Conservation (phyloP, 2,329 filamentous ascomycete genomes). For the Fusarium sp. region DNA sequence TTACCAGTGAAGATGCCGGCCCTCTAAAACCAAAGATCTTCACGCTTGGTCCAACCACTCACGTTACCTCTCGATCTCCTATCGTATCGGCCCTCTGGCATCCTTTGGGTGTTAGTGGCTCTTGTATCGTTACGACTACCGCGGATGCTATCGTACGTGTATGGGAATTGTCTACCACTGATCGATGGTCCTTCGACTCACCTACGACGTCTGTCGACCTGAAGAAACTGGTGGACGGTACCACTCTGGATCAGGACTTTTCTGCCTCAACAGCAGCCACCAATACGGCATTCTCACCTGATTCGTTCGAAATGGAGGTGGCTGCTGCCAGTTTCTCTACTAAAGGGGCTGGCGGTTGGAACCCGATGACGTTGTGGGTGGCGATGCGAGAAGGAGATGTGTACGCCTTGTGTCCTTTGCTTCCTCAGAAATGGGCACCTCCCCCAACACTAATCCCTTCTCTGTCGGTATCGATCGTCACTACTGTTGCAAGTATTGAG, state of each 20-base stretch:
- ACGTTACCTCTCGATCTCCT: conserved; percentile 85
- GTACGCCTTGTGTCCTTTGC: conserved; percentile 89
- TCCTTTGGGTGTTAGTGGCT: conserved; percentile 83
- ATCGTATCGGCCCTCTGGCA: conserved; percentile 91
- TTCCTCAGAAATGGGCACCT: conserved; percentile 87
- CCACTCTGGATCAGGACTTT: conserved; percentile 84
- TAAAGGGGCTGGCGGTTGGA: conserved; percentile 82
- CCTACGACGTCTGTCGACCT: conserved; percentile 87
- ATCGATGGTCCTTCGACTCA: conserved; percentile 87
- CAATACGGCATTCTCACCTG: conserved; percentile 86
- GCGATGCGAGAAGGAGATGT: conserved; percentile 95
- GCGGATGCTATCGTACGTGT: conserved; percentile 87
- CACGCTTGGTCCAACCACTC: conserved; percentile 90
- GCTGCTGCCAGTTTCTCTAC: conserved; percentile 84
- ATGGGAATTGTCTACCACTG: conserved; percentile 88
- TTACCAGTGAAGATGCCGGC: conserved; percentile 73
- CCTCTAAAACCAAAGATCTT: conserved; percentile 85
- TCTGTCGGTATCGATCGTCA: conserved; percentile 83
- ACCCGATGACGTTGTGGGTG: conserved; percentile 94
- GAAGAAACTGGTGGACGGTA: conserved; percentile 87
- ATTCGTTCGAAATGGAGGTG: conserved; percentile 93
- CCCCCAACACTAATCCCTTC: conserved; percentile 82
- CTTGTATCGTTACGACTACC: conserved; percentile 88
- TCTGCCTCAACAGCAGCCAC: conserved; percentile 77
- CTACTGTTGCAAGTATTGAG: conserved; percentile 72